A percentile compares a stretch with the other conserved stretches of the same genome.
These are phyloP conservation scores for Anthracocystis setariae DNA, from an alignment of 1,284 basidiomycete species.

Conservation along the genomic window DNA sequence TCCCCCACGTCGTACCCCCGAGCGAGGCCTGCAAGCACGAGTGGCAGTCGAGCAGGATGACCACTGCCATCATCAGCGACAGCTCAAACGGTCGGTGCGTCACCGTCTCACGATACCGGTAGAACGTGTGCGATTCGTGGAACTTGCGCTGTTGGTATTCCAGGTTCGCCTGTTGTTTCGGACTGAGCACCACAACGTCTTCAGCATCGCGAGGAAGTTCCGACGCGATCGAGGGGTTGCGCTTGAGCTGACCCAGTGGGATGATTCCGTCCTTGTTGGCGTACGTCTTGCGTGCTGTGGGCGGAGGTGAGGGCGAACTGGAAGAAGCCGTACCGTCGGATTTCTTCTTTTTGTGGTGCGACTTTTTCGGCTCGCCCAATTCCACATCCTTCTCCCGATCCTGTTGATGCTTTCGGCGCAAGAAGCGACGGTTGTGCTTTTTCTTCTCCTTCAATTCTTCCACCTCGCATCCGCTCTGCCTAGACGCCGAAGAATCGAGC, in stretches of 20 bases:
- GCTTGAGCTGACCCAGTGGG: slow-evolving; percentile 46
- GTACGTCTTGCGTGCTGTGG: slow-evolving; percentile 15
- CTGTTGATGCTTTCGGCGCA: slow-evolving; percentile 20
- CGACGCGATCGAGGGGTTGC: slow-evolving; percentile 59
- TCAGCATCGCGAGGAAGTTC: slow-evolving; percentile 55
- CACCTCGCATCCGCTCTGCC: slow-evolving; percentile 31
- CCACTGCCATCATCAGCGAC: slow-evolving; percentile 62
- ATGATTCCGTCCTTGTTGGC: slow-evolving; percentile 43
- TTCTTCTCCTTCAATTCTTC: slow-evolving; percentile 27
- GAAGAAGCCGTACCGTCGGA: background rate
- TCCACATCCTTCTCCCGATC: background rate
- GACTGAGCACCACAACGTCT: slow-evolving; percentile 62
- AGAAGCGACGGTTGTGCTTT: slow-evolving; percentile 14
- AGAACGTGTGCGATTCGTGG: slow-evolving; percentile 74
- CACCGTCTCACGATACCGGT: slow-evolving; percentile 83
- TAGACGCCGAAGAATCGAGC: slow-evolving; percentile 19
- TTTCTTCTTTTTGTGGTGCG: background rate
- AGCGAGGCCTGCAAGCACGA: slow-evolving; percentile 72
- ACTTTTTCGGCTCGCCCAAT: background rate
- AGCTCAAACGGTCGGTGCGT: slow-evolving; percentile 82
- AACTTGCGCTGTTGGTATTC: slow-evolving; percentile 65
- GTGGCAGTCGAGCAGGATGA: slow-evolving; percentile 61
- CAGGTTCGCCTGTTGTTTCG: slow-evolving; percentile 60
- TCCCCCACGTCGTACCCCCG: slow-evolving; percentile 80
- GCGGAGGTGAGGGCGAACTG: background rate